A percentile compares a stretch with the other conserved stretches of the same genome.
Conservation (phyloP, 2,329 filamentous ascomycete species). For the Cytospora leucostoma region DNA sequence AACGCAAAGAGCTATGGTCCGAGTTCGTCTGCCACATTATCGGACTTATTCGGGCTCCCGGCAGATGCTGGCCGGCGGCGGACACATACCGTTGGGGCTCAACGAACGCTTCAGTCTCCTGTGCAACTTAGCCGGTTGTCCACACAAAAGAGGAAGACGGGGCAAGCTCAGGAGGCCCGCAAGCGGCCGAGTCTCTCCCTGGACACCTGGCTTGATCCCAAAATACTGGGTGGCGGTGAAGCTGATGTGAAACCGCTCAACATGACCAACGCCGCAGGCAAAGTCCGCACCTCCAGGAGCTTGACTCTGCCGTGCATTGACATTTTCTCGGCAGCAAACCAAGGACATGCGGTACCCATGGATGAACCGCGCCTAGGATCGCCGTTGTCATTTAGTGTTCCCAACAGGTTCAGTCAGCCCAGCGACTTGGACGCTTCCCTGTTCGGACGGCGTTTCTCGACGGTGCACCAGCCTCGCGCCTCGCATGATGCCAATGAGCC, state of each 20-base stretch:
- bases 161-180: slow-evolving; percentile 52
- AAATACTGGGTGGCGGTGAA: slow-evolving; percentile 31
- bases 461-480: slow-evolving; percentile 51
- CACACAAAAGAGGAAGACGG: slow-evolving; percentile 57
- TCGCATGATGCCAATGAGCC: slow-evolving; percentile 36
- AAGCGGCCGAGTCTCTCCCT: slow-evolving; percentile 58
- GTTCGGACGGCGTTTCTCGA: slow-evolving; percentile 57
- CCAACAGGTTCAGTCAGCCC: slow-evolving; percentile 55
- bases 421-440: slow-evolving; percentile 47
- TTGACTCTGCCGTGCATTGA: slow-evolving; percentile 21
- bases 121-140: slow-evolving; percentile 55
- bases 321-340: slow-evolving; percentile 19
- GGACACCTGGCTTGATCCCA: slow-evolving; percentile 55
- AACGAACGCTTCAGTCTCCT: slow-evolving; percentile 55
- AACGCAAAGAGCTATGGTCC: slow-evolving; percentile 62
- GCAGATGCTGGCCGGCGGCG: slow-evolving; percentile 43
- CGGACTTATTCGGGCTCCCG: slow-evolving; percentile 41
- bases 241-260: slow-evolving; percentile 36
- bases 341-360: slow-evolving; percentile 35
- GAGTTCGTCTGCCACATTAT: slow-evolving; percentile 55
- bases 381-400: slow-evolving; percentile 63
- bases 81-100: slow-evolving; percentile 52
- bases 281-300: slow-evolving; percentile 18
- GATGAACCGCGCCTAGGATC: slow-evolving; percentile 56
- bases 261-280: slow-evolving; percentile 25